Evolutionary conservation across 352 stramenopile genomes (phyloP), one percentile per base, ranked within the genome.

Genomic region (Phytophthora kernoviae): DNA sequence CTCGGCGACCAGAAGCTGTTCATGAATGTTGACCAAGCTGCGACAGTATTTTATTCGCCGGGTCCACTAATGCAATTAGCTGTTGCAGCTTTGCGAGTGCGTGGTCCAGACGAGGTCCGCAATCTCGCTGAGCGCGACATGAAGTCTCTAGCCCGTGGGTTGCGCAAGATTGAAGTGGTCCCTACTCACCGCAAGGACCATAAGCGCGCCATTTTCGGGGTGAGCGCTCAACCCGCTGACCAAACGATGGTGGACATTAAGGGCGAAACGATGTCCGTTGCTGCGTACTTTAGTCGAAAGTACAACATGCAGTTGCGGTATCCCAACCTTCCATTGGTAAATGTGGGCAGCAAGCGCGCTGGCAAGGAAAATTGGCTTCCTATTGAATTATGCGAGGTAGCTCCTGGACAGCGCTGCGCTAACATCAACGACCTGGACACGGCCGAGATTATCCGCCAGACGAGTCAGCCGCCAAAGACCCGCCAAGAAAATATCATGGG

Each of bases 351-450:
- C 33, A 77, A 75, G 58, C 63, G 58, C 17, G 58, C 73, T 18
- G 67, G 67, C 1, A 52, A 48, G 41, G 53, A 76, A 39, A 80
- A 73, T 14, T 96, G 79, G 72, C 44, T 94, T n/a, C 87, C 87
- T 3, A 86, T 96, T 18, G 87, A 96, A 58, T 36, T 94, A 15
- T 96, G 87, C 34, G 64, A 86, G 33, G 79, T 91, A 0, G 70
- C 79, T 0, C 73, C 79, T 0, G 78, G 83, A 5, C 86, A 96
- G 58, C 73, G 75, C 26, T 88, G 86, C 18, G 50, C 77, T 4
- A 84, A 86, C 26, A 87, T 93, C 43, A 91, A 89, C 34, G 84
- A 94, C 9, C 59, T 81, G 12, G 82, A 96, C 50, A 93, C 82
- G 17, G 80, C 83, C 9, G 81, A 94, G 53, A 92, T 96, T 34